Evolutionary conservation across 2,329 filamentous ascomycete species (phyloP), one percentile per base, ranked within the genome.

Genomic region (Colletotrichum horii): DNA sequence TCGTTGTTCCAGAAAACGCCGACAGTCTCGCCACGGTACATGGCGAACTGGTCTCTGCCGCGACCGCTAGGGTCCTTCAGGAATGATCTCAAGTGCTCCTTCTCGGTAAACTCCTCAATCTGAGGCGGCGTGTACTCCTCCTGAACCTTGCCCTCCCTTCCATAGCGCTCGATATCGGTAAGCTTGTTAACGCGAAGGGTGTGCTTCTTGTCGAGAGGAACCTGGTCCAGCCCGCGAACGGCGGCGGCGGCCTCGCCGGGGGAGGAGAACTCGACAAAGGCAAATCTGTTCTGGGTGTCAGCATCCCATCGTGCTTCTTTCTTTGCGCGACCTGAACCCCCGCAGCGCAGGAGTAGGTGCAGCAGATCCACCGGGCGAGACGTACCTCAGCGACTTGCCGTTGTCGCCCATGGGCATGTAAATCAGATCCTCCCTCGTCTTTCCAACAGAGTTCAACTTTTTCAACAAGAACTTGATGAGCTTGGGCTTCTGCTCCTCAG

Each of bases 1-100:
- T 98, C 97, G 89, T 97, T 98, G 89, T 98, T 98, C 96, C 96
- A 99, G 90, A 94, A 98, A 8, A 99, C 94, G 75, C 96, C 96
- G 48, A 99, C 97, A 77, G 93, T 94, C 69, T 99, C 97, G 79
- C 93, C 94, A 69, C 95, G 93, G 89, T 94, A 98, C 92, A 98
- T 96, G 84, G 95, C 95, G 81, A 98, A 97, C 88, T 99, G 96
- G 84, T 99, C 97, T 77, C 97, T 93, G 79, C 95, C 95, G 79
- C 95, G 95, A 70, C 90, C 92, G 71, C 89, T 88, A 74, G 93
- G 89, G 82, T 99, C 97, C 79, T 94, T 94, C 81, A 99, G 89
- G 93, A 96, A 99, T 84, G 95, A 98, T 83, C 96, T 92, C 81
- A 98, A 88, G 85, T 99, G 97, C 87, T 98, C 96, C 89, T 96